Base-by-base conservation (phyloP, 768 basidiomycete genomes). In the Phylloporus sp. region DNA sequence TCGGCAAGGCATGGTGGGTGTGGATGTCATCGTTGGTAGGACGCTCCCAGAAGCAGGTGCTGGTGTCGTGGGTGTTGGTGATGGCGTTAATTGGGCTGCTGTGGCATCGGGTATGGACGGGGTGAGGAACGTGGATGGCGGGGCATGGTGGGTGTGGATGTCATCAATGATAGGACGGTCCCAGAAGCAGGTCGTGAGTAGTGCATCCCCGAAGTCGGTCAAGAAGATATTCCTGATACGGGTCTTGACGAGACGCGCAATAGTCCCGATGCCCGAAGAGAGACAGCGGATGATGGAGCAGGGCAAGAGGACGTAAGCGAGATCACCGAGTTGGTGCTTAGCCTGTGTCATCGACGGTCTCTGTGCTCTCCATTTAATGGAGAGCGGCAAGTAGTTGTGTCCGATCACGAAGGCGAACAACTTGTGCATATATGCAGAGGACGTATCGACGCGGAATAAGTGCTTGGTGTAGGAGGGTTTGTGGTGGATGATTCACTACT, bases 221-320 rank as follows among this genome's bases (percentile, higher is more conserved):
- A 55, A 10, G 66, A 67, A 6, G 62, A 48, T 12, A 51, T 4
- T 18, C 69, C 39, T 40, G 39, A 40, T 6, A 47, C 52, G 0
- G 65, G 63, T 3, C 65, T 40, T 0, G 66, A 69, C 7, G 67
- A 63, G 0, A 56, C 9, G 15, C 66, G 65, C 5, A 67, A 67
- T 7, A 65, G 41, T 8, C 62, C 60, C 11, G 77, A 76, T 43
- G 68, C 47, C 51, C 71, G 53, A 32, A 80, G 76, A 0, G 80
- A 81, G 5, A 73, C 50, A 0, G 73, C 79, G 16, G 83, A 83
- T 2, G 81, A 84, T 0, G 84, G 84, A 0, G 84, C 84, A 27
- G 81, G 82, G 5, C 84, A 79, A 1, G 75, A 76, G 12, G 77
- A 76, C 0, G 72, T 72, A 54, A 72, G 77, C 45, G 67, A 73